Conservation (phyloP, 108 stramenopile species). For the Stephanodiscus minutulus region DNA sequence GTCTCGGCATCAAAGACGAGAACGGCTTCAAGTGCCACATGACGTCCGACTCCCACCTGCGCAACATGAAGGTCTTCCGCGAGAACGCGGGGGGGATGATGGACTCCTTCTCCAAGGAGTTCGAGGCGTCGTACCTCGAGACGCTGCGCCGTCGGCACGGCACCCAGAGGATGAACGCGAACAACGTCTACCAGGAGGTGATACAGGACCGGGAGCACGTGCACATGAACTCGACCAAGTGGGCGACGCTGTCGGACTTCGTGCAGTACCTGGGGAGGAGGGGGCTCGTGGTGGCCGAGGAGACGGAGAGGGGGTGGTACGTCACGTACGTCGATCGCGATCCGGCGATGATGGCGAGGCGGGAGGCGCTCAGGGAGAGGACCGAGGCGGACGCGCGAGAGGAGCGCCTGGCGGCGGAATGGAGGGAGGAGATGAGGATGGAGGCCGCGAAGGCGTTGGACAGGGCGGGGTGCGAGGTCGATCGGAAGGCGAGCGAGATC, state of each 20-base stretch:
- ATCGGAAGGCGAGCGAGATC: conserved; percentile 61
- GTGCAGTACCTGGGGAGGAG: conserved; percentile 95
- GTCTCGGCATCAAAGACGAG: conserved; percentile 44
- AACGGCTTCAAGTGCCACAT: conserved; percentile 98
- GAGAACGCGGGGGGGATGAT: conserved; percentile 83
- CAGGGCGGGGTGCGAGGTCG: conserved; percentile 58
- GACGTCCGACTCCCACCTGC: conserved; percentile 94
- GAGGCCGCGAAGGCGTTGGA: conserved; percentile 84
- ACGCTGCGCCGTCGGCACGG: conserved; percentile 89
- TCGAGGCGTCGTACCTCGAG: conserved; percentile 88
- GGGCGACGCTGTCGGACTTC: conserved; percentile 94
- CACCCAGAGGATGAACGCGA: conserved; percentile 92
- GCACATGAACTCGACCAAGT: conserved; percentile 99
- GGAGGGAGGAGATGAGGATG: conserved; percentile 64
- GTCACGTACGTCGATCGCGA: conserved; percentile 95
- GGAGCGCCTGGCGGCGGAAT: conserved; percentile 49
- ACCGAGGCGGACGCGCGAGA: conserved; percentile 64
- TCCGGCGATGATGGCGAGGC: conserved; percentile 60
- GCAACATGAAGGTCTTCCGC: conserved; percentile 95
- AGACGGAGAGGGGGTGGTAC: conserved; percentile 97
- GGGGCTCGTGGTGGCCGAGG: conserved; percentile 91
- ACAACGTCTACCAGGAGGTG: conserved; percentile 97
- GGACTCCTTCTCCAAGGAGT: conserved; percentile 76
- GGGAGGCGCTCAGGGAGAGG: conserved; percentile 51
- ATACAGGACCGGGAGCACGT: conserved; percentile 96